Conservation (phyloP, 768 basidiomycete genomes). For the Boletellus emodensis region DNA sequence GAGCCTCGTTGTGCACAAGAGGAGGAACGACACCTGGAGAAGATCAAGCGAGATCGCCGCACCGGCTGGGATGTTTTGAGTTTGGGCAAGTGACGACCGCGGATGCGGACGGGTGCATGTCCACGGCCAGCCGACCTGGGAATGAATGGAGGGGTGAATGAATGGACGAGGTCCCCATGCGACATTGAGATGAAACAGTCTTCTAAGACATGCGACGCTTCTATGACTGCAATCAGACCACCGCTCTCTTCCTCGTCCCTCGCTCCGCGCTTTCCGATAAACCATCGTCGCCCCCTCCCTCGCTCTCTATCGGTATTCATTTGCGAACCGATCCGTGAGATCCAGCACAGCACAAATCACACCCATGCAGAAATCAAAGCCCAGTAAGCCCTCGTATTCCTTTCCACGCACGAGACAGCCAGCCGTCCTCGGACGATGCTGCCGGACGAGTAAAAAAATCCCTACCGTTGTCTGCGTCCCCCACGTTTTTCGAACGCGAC, state of each 20-base stretch:
- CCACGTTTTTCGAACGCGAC: constrained; percentile 16
- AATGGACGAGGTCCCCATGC: constrained; percentile 12
- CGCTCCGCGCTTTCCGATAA: constrained; percentile 40
- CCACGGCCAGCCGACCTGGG: constrained; percentile 15
- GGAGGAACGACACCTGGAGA: constrained; percentile 14
- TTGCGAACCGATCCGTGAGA: constrained; percentile 26
- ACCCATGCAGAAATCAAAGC: constrained; percentile 59
- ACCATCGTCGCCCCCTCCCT: constrained; percentile 22
- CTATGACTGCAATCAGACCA: constrained; percentile 36
- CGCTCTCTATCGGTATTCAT: constrained; percentile 26
- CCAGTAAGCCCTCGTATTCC: constrained; percentile 66
- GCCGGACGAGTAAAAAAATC: constrained; percentile 56
- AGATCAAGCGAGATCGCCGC: constrained; percentile 31
- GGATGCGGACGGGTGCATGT: constrained; percentile 8
- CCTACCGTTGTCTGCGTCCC: constrained; percentile 62
- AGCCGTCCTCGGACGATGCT: constrained; percentile 52
- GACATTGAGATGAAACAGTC: constrained; percentile 17
- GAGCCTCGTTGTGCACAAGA: constrained; percentile 13
- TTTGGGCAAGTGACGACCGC: constrained; percentile 16
- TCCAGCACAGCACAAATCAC: constrained; percentile 31
- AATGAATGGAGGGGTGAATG: constrained; percentile 1
- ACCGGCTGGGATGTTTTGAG: constrained; percentile 19
- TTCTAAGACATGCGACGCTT: constrained; percentile 21
- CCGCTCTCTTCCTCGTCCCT: constrained; percentile 49
- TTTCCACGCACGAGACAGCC: constrained; percentile 69